phyloP scores from a whole-genome alignment of 805 yeast species.

The Cyberlindnera petersonii region DNA sequence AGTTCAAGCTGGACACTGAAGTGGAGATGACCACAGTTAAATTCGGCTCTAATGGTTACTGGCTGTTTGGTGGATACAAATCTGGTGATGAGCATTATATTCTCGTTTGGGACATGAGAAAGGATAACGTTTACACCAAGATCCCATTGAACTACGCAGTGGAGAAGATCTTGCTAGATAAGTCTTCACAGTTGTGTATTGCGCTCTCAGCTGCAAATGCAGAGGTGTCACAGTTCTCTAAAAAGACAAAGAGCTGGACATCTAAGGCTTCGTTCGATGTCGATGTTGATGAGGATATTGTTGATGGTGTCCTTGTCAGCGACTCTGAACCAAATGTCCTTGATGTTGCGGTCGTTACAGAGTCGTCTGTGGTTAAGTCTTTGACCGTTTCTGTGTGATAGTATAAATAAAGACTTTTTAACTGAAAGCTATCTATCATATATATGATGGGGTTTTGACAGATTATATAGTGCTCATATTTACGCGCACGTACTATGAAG shows the following conservation, averaged over 20 bases:
- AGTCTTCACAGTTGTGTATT: slow-evolving; percentile 23
- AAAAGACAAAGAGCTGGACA: slow-evolving; percentile 21
- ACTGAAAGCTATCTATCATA: too few relatives aligned
- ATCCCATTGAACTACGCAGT: slow-evolving; percentile 7
- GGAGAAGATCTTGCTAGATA: slow-evolving; percentile 18
- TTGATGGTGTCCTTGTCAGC: slow-evolving; percentile 15
- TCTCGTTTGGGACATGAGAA: slow-evolving; percentile 49
- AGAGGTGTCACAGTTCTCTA: slow-evolving; percentile 22
- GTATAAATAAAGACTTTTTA: too few relatives aligned
- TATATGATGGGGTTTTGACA: too few relatives aligned
- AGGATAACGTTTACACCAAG: slow-evolving; percentile 22
- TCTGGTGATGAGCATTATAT: slow-evolving; percentile 22
- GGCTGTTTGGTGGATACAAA: slow-evolving; percentile 39
- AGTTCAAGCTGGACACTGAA: slow-evolving; percentile 11
- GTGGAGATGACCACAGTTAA: slow-evolving; percentile 32
- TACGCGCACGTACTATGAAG: slow-evolving; percentile 4
- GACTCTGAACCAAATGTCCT: slow-evolving; percentile 12
- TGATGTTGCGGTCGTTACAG: slow-evolving; percentile 9
- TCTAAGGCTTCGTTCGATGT: slow-evolving; percentile 10
- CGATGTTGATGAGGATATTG: slow-evolving; percentile 12
- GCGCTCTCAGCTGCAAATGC: slow-evolving; percentile 6
- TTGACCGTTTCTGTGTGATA: slow-evolving; percentile 3
- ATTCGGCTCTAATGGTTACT: slow-evolving; percentile 65
- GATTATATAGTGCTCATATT: slow-evolving; percentile 5
- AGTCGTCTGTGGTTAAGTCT: slow-evolving; percentile 5